Percentiles rank a stretch among this genome's conserved stretches.
phyloP scores from a whole-genome alignment of 2,329 filamentous ascomycete genomes.

The Aspergillus neoniger region DNA sequence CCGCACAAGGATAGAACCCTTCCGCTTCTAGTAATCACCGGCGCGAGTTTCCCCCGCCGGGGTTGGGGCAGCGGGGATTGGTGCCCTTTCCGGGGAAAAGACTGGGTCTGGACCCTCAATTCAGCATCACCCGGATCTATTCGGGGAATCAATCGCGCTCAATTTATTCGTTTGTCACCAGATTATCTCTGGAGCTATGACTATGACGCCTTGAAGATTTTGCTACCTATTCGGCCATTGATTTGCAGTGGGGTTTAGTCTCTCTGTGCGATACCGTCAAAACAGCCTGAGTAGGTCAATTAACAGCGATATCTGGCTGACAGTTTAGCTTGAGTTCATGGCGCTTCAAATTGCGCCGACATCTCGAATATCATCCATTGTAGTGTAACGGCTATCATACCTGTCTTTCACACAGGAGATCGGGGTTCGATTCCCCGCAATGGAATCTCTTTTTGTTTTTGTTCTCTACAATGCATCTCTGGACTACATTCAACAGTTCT shows the following conservation, averaged over 20 bases:
- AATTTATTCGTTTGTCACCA: too few species aligned
- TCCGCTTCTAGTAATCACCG: not conserved
- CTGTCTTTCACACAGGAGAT: constrained; percentile 19
- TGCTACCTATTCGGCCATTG: too few species aligned
- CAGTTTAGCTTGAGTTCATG: not conserved
- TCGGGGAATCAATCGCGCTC: too few species aligned
- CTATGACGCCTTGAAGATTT: too few species aligned
- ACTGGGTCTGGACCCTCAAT: not conserved
- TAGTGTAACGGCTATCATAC: constrained; percentile 19
- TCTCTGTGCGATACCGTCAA: too few species aligned
- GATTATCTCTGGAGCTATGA: too few species aligned
- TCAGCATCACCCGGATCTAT: not conserved
- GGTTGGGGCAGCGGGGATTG: not conserved
- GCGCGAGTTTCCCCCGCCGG: not conserved
- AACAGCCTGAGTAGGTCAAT: not conserved
- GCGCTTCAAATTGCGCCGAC: not conserved
- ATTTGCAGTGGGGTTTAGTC: too few species aligned
- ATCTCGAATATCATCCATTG: constrained; percentile 3
- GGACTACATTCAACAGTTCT: not conserved
- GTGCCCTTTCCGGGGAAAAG: not conserved
- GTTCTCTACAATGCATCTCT: not conserved
- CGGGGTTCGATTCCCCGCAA: constrained; percentile 19
- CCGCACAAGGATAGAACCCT: not conserved
- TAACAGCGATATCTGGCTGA: too few species aligned
- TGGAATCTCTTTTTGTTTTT: constrained; percentile 5